These are phyloP conservation scores for Candida glucosophila DNA, from an alignment of 1,139 yeast genomes.

Conservation along the genomic window DNA sequence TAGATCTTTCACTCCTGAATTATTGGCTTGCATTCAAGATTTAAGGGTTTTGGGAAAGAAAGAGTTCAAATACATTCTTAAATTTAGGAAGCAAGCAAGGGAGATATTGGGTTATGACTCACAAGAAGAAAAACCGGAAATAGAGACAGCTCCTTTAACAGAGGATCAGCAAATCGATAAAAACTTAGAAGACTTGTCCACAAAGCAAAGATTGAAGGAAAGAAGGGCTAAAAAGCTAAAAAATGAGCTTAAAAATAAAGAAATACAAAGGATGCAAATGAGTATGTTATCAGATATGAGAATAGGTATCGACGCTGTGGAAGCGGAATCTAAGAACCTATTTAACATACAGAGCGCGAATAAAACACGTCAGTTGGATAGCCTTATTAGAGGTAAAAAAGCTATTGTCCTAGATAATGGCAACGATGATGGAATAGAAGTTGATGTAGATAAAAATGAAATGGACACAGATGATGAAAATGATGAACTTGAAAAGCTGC, in stretches of 20 bases:
- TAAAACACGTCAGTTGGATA: conserved; percentile 71
- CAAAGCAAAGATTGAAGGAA: conserved; percentile 55
- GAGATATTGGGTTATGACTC: conserved; percentile 64
- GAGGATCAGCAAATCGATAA: conserved; percentile 88
- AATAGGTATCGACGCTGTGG: conserved; percentile 91
- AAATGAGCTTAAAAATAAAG: conserved; percentile 82
- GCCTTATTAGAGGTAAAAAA: conserved; percentile 73
- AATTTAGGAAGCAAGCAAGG: conserved; percentile 86
- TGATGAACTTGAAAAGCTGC: conserved; percentile 72
- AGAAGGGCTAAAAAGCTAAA: conserved; percentile 77
- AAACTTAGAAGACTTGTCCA: conserved; percentile 68
- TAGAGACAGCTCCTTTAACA: conserved; percentile 62
- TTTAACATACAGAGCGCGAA: conserved; percentile 80
- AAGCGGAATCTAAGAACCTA: conserved; percentile 67
- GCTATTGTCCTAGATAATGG: conserved; percentile 58
- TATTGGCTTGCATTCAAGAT: conserved; percentile 79
- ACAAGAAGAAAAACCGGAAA: conserved; percentile 36
- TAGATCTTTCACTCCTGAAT: conserved; percentile 69
- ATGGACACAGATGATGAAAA: conserved; percentile 42
- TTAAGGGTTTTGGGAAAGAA: conserved; percentile 88
- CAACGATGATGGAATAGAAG: conserved; percentile 46
- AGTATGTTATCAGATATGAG: conserved; percentile 91
- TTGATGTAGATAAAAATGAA: conserved; percentile 28
- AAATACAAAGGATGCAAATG: conserved; percentile 88
- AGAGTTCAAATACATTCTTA: conserved; percentile 76